Base-by-base conservation (phyloP, 2,329 filamentous ascomycete genomes). In the Phialocephala sp. region DNA sequence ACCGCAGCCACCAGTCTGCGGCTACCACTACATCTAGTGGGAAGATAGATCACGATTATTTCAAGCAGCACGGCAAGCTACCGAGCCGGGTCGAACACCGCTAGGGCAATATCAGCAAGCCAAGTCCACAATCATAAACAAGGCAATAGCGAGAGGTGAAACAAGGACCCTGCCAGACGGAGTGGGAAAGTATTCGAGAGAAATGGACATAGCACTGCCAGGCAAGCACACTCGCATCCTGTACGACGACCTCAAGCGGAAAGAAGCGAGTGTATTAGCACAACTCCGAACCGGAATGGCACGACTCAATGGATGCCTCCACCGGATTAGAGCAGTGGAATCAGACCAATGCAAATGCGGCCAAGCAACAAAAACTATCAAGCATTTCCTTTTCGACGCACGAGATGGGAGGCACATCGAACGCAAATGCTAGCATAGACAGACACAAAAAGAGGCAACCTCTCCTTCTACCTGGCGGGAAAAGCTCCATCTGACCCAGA, bases 271-370 rank as follows among this genome's bases (percentile, higher is more conserved):
- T n/a, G 43, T 47, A 22, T 20, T 47, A 47, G 18, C 18, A 52
- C 69, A 76, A 66, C 72, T 76, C 62, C 63, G 70, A 50, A 76
- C 72, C 5, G 70, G 74, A 52, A 76, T 75, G 66, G 68, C 70
- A 64, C 70, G 74, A 71, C 70, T 77, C 18, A 76, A 76, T 70
- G 62, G 65, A 54, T 76, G 76, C 66, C 69, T 75, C 24, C 24
- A 61, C 36, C 37, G 32, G 9, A 68, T 68, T 54, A 56, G 45
- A 47, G 62, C 54, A 60, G 54, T 20, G 52, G 32, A 60, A 56
- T 68, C 62, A 52, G 64, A 72, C 62, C 66, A 71, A 60, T 74
- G 66, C 67, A 62, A 37, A n/a, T 66, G 60, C 50, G 63, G 55
- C 22, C 54, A 65, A 58, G 64, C 59, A 60, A 66, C 50, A 22